Percentiles rank a stretch among this genome's conserved stretches.
Conservation (phyloP, 2,329 filamentous ascomycete species). For the Pyrenochaeta sp. region DNA sequence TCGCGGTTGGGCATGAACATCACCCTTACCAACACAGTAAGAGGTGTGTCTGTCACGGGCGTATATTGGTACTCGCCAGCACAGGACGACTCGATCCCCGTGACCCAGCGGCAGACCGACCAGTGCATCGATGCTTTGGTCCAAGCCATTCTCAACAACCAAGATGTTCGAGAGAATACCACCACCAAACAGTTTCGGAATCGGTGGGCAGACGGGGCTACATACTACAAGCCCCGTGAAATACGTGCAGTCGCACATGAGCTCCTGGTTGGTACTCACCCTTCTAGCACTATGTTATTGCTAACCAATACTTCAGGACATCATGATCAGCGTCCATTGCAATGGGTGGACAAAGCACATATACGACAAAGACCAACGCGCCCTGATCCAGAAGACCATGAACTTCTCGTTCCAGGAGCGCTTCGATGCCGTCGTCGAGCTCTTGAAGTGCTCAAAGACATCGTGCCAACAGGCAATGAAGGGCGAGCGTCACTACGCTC, state of each 20-base stretch:
- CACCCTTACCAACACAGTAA: neutral
- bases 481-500: constrained; percentile 4
- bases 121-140: neutral
- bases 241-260: constrained; percentile 4
- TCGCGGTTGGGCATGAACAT: constrained; percentile 2
- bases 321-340: constrained; percentile 10
- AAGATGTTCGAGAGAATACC: constrained; percentile 2
- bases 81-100: constrained; percentile 3
- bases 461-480: constrained; percentile 21
- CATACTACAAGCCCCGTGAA: constrained; percentile 2
- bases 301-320: neutral
- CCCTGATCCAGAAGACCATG: constrained; percentile 8
- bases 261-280: constrained; percentile 7
- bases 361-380: constrained; percentile 11
- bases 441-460: constrained; percentile 18
- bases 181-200: constrained; percentile 1
- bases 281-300: neutral
- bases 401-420: constrained; percentile 19
- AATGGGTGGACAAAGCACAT: constrained; percentile 15
- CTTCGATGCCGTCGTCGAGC: constrained; percentile 4
- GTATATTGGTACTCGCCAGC: constrained; percentile 7
- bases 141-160: constrained; percentile 11
- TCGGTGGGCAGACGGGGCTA: constrained; percentile 8
- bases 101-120: neutral
- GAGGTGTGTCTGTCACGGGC: neutral